Percentiles rank a stretch among this genome's conserved stretches.
Evolutionary conservation across 208 protist species (phyloP).

Genomic region (Tetramitus jugosus): DNA sequence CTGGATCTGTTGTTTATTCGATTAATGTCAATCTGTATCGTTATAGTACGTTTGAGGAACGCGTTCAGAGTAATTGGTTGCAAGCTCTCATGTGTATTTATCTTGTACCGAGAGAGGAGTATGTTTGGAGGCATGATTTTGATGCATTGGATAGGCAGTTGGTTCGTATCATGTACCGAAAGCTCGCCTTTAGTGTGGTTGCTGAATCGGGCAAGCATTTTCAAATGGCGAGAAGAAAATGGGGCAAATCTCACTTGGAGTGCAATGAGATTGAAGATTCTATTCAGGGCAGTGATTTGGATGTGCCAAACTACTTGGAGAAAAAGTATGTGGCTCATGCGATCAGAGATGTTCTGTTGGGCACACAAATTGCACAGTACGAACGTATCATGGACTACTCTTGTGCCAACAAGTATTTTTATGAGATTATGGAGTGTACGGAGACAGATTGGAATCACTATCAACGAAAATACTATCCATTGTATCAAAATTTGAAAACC

Average conservation of each 20-base stretch:
- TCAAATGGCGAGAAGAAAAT: constrained; percentile 16
- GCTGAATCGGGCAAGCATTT: constrained; percentile 19
- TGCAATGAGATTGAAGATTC: not conserved
- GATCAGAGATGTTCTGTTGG: constrained; percentile 12
- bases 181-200: not conserved
- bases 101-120: not conserved
- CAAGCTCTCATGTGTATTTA: constrained; percentile 21
- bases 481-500: constrained; percentile 12
- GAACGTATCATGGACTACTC: not conserved
- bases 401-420: not conserved
- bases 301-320: not conserved
- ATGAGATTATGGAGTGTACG: not conserved
- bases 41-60: not conserved
- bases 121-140: not conserved
- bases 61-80: not conserved
- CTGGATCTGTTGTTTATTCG: too few species aligned
- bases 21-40: constrained; percentile 15
- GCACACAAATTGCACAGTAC: not conserved
- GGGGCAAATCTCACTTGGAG: not conserved
- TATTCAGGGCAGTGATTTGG: too few species aligned
- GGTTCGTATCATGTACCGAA: not conserved
- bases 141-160: not conserved
- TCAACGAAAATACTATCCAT: constrained; percentile 2
- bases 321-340: constrained; percentile 20
- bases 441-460: not conserved